These are phyloP conservation scores for Hirschfeldia incana DNA, from an alignment of 345 rosid genomes.

Conservation along the genomic window DNA sequence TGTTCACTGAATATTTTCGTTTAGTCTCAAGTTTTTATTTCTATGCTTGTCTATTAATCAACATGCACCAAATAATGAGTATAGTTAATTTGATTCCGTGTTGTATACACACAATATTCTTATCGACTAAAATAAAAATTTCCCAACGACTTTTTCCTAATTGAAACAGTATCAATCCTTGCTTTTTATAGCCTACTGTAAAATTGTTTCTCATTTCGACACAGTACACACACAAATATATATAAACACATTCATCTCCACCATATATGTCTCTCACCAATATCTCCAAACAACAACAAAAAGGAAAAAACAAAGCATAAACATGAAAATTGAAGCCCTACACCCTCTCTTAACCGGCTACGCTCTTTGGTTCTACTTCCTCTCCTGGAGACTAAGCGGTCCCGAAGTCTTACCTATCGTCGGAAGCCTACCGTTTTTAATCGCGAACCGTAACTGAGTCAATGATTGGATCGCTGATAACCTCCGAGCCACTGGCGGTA, in stretches of 20 bases:
- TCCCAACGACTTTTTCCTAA: conserved; percentile 74
- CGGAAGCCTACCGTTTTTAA: conserved; percentile 22
- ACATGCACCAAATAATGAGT: too few relatives aligned
- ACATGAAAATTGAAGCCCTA: conserved; percentile 53
- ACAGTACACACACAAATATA: background rate
- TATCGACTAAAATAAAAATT: conserved; percentile 47
- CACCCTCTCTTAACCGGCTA: conserved; percentile 34
- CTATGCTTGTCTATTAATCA: too few relatives aligned
- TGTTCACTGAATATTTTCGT: conserved; percentile 3
- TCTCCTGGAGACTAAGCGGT: conserved; percentile 64
- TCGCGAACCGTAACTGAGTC: conserved; percentile 53
- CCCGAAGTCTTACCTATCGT: conserved; percentile 61
- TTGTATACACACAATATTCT: conserved; percentile 30
- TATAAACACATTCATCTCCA: conserved; percentile 23
- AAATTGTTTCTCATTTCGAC: background rate
- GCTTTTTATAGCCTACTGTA: conserved; percentile 28
- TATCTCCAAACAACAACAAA: conserved; percentile 7
- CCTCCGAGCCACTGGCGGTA: conserved; percentile 68
- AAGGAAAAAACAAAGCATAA: conserved; percentile 8
- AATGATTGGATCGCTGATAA: conserved; percentile 81
- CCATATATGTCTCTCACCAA: conserved; percentile 14
- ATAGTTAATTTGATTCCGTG: conserved; percentile 5
- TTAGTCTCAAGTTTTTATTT: too few relatives aligned
- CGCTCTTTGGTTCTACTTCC: conserved; percentile 70
- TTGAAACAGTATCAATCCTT: conserved; percentile 25